Evolutionary conservation across 2,329 filamentous ascomycete genomes (phyloP).

Genomic region (Aspergillus pseudoglaucus): DNA sequence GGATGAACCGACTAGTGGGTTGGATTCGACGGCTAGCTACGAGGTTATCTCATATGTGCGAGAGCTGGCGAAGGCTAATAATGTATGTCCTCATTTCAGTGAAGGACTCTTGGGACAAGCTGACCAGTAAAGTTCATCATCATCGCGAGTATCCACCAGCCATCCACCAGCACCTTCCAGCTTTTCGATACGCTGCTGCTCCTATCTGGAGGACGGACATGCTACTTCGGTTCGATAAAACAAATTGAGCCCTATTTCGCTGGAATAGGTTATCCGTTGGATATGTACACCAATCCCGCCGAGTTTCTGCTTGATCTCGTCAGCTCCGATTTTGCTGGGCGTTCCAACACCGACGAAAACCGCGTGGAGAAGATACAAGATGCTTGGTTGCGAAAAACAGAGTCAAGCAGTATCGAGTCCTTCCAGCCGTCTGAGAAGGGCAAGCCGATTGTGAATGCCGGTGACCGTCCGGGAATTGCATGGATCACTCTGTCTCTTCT

Average conservation of each 20-base stretch:
- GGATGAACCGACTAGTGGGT: conserved; percentile 75
- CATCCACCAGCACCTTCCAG: conserved; percentile 70
- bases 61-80: conserved; percentile 59
- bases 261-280: conserved; percentile 55
- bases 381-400: conserved; percentile 49
- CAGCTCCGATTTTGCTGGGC: conserved; percentile 65
- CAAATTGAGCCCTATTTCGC: conserved; percentile 59
- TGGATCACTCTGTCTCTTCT: conserved; percentile 59
- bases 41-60: conserved; percentile 72
- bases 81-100: conserved; percentile 39
- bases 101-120: not conserved
- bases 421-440: conserved; percentile 21
- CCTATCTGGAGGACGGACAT: conserved; percentile 62
- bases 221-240: conserved; percentile 63
- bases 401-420: conserved; percentile 13
- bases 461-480: conserved; percentile 38
- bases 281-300: conserved; percentile 67
- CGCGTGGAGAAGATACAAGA: conserved; percentile 50
- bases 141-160: conserved; percentile 79
- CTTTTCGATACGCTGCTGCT: conserved; percentile 75
- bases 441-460: conserved; percentile 11
- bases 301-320: conserved; percentile 73
- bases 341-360: conserved; percentile 42
- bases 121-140: conserved; percentile 57
- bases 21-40: conserved; percentile 69